Conservation (phyloP, 164 flowering plant species). For the Sextonia rubra region DNA sequence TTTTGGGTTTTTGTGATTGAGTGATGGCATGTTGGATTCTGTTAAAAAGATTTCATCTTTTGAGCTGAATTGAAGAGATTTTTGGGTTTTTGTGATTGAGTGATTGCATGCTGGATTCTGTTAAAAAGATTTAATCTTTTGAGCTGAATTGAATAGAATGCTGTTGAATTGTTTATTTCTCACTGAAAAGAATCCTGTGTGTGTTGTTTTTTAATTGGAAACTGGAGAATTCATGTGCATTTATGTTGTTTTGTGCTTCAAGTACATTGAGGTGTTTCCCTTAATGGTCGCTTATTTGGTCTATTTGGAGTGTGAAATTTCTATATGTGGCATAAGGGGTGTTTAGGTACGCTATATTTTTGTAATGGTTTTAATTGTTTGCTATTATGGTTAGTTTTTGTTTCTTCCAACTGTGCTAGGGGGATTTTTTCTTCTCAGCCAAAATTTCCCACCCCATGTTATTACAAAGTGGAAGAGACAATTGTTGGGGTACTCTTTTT, state of each 20-base stretch:
- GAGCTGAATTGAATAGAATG: neutral
- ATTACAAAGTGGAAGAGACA: neutral
- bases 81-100: neutral
- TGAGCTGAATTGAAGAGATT: neutral
- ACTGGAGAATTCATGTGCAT: too few relatives aligned
- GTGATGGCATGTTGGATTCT: neutral
- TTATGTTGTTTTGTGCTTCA: too few relatives aligned
- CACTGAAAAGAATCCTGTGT: too few relatives aligned
- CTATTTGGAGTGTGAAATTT: neutral
- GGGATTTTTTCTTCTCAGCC: too few relatives aligned
- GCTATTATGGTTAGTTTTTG: neutral
- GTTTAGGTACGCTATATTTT: neutral
- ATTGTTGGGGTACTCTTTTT: neutral
- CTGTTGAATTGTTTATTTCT: too few relatives aligned
- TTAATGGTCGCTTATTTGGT: neutral
- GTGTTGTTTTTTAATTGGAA: too few relatives aligned
- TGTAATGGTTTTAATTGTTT: neutral
- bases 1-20: neutral
- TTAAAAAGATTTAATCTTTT: neutral
- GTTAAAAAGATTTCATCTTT: neutral
- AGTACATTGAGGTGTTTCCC: too few relatives aligned
- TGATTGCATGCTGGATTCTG: neutral
- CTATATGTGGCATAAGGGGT: neutral
- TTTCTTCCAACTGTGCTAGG: too few relatives aligned
- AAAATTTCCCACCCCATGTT: neutral